Evolutionary conservation across 495 filamentous ascomycete genomes (phyloP).

Genomic region (Penicillium psychrofluorescens): DNA sequence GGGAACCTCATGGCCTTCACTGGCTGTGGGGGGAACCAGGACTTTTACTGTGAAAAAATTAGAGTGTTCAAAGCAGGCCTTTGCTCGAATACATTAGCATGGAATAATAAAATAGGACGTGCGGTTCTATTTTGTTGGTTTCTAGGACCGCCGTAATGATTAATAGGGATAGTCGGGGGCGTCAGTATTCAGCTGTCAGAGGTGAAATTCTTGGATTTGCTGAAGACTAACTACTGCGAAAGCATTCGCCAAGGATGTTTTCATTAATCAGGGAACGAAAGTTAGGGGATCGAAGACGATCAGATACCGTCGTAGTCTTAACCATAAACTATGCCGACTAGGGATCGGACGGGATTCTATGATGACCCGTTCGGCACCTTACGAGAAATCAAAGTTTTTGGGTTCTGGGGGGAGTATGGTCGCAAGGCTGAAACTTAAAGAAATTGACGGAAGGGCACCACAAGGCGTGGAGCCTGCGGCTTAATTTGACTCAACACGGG

Average conservation of each 20-base stretch:
- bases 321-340: slow-evolving; percentile 66
- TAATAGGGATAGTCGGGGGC: too few species aligned
- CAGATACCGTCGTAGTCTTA: slow-evolving; percentile 67
- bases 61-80: slow-evolving; percentile 64
- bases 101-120: slow-evolving; percentile 67
- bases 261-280: slow-evolving; percentile 68
- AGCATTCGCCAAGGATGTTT: slow-evolving; percentile 64
- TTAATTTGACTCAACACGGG: slow-evolving; percentile 62
- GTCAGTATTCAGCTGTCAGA: too few species aligned
- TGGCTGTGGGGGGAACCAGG: too few species aligned
- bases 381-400: slow-evolving; percentile 68
- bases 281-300: slow-evolving; percentile 66
- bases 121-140: slow-evolving; percentile 58
- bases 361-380: slow-evolving; percentile 61
- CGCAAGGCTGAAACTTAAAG: slow-evolving; percentile 63
- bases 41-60: slow-evolving; percentile 63
- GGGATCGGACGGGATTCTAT: slow-evolving; percentile 59
- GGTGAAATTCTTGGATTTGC: too few species aligned
- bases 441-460: slow-evolving; percentile 59
- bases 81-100: slow-evolving; percentile 65
- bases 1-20: too few species aligned
- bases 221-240: slow-evolving; percentile 65
- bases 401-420: slow-evolving; percentile 64
- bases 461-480: slow-evolving; percentile 50
- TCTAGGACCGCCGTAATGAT: slow-evolving; percentile 34